Percentiles rank a stretch among this genome's conserved stretches.
Evolutionary conservation across 2,329 filamentous ascomycete species (phyloP).

Genomic region (Cladosporium colombiae): DNA sequence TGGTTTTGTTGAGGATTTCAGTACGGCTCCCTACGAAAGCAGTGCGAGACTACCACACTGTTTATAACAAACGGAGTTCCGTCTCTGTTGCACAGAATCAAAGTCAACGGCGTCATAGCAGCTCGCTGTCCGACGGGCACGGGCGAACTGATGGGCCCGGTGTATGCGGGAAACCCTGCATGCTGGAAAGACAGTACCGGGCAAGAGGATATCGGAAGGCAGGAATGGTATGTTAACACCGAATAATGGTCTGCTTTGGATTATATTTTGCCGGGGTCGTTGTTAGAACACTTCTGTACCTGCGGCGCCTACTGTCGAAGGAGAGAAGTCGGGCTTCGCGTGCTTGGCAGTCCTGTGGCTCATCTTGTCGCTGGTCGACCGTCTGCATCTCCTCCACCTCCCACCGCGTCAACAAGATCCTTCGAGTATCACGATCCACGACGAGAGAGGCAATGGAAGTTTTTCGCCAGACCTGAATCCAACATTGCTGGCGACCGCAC

Average conservation of each 20-base stretch:
- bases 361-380: slow-evolving; percentile 2
- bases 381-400: background rate
- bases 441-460: background rate
- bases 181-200: background rate
- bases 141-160: slow-evolving; percentile 6
- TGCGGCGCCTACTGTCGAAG: slow-evolving; percentile 30
- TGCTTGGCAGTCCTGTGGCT: slow-evolving; percentile 6
- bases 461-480: background rate
- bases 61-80: background rate
- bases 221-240: background rate
- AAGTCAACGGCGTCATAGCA: slow-evolving; percentile 10
- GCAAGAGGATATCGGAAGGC: slow-evolving; percentile 19
- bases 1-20: background rate
- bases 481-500: too few species aligned
- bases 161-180: background rate
- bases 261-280: background rate
- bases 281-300: slow-evolving; percentile 18
- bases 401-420: background rate
- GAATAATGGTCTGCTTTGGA: background rate
- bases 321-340: slow-evolving; percentile 40
- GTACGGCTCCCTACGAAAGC: background rate
- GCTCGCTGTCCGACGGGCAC: slow-evolving; percentile 6
- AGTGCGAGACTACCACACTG: background rate
- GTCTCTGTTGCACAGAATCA: background rate
- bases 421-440: background rate